Evolutionary conservation across 305 asterid species (phyloP), one percentile per base, ranked within the genome.

Genomic region (Solanum hybrid): DNA sequence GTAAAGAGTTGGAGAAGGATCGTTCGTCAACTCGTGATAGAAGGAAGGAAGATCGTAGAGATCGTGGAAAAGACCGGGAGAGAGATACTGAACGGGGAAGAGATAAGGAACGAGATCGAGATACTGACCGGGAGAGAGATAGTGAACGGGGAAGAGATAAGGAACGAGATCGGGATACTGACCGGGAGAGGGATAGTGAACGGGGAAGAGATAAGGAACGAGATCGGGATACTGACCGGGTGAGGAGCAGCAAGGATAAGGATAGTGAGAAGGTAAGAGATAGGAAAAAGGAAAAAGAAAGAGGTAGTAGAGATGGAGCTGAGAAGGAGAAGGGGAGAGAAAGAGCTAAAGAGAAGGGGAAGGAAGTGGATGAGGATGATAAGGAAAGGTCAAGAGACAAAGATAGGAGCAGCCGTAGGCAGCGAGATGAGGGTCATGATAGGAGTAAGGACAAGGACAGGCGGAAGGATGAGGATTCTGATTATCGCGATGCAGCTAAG

Each of bases 31-130:
- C 92, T 90, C 93, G 95, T 92, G 98, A 94, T 89, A 93, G 93
- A 93, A 94, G 94, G 94, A 95, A 93, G 92, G 99, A 94, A 84
- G 98, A 97, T 87, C 94, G 93, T 83, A 94, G 91, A 90, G 98
- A 94, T 90, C 93, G 93, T 91, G 95, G 90, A 39, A 90, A 93
- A 78, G 97, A 90, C 11, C 91, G 91, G 90, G 98, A 93, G 61
- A 94, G 92, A 89, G 98, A 94, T 90, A 90, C 91, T 76, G 96
- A 95, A 79, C 93, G 92, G 91, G 95, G 89, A 32, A 89, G 94
- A 80, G 96, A 94, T 83, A 95, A 92, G 92, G 97, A 95, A 36
- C 92, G 93, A 89, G 94, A 90, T 12, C 92, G 91, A 81, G 98
- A 93, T 8, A 93, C 90, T 89, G 97, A 90, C 10, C 91, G 91